Evolutionary conservation across 768 basidiomycete genomes (phyloP).

Genomic region (Podaxis sp.): DNA sequence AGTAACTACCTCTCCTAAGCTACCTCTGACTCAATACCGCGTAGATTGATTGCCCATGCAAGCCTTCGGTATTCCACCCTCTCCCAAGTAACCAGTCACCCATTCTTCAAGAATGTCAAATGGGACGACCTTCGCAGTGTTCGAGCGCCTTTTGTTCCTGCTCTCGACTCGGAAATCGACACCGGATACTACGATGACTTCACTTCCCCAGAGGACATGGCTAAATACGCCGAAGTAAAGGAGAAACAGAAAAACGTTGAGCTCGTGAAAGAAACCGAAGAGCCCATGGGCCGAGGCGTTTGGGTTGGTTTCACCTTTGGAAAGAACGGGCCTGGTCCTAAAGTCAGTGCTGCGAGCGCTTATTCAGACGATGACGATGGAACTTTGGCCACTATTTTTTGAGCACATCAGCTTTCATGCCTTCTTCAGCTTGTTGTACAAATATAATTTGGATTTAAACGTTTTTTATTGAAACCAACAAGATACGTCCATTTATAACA

Average conservation of each 20-base stretch:
- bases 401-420: constrained; percentile 15
- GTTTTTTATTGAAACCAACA: background rate
- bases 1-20: background rate
- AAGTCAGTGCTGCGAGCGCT: constrained; percentile 31
- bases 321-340: constrained; percentile 74
- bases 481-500: background rate
- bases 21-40: background rate
- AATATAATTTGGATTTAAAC: background rate
- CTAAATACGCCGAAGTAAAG: constrained; percentile 96
- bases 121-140: constrained; percentile 81
- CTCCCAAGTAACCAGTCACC: constrained; percentile 68
- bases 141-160: constrained; percentile 90
- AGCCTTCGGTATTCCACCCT: constrained; percentile 78
- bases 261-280: constrained; percentile 85
- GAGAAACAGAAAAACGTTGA: constrained; percentile 97
- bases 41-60: constrained; percentile 84
- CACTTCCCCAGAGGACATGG: constrained; percentile 89
- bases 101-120: constrained; percentile 76
- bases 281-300: constrained; percentile 66
- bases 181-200: constrained; percentile 96
- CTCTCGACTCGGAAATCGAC: constrained; percentile 91
- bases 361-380: constrained; percentile 46
- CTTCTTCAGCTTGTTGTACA: constrained; percentile 3
- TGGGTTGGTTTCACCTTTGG: constrained; percentile 95
- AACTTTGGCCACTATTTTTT: constrained; percentile 63